These are phyloP conservation scores for Rhizopus stolonifer DNA, from an alignment of 371 early-diverging fungal species.

Conservation along the genomic window DNA sequence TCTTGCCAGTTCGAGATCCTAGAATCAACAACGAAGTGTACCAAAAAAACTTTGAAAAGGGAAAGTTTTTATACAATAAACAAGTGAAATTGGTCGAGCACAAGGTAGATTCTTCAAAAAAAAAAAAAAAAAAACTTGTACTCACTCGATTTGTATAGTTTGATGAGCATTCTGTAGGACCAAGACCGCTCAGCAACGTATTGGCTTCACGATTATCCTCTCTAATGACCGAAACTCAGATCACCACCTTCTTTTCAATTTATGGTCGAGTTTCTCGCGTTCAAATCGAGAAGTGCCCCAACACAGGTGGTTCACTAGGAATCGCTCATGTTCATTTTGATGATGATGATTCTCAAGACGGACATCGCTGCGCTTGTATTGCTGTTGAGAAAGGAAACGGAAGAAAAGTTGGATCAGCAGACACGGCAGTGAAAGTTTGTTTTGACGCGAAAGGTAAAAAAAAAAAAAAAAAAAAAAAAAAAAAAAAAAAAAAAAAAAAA, in stretches of 20 bases:
- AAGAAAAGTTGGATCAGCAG: slow-evolving; percentile 52
- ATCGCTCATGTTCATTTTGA: slow-evolving; percentile 56
- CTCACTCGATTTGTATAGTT: slow-evolving; percentile 27
- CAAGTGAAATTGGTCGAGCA: slow-evolving; percentile 26
- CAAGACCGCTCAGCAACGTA: slow-evolving; percentile 33
- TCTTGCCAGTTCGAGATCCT: slow-evolving; percentile 38
- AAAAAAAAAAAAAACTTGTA: slow-evolving; percentile 2
- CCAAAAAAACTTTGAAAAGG: slow-evolving; percentile 33
- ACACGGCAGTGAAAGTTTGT: slow-evolving; percentile 58
- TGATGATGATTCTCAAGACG: slow-evolving; percentile 27
- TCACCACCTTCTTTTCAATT: slow-evolving; percentile 51
- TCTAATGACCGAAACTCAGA: slow-evolving; percentile 43
- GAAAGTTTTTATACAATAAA: slow-evolving; percentile 21
- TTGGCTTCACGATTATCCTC: slow-evolving; percentile 43
- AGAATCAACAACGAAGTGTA: slow-evolving; percentile 31
- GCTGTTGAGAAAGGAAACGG: slow-evolving; percentile 65
- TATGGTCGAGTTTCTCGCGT: slow-evolving; percentile 55
- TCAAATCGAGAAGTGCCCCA: slow-evolving; percentile 52
- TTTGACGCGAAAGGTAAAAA: slow-evolving; percentile 56
- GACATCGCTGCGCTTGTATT: slow-evolving; percentile 33
- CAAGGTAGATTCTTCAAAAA: slow-evolving; percentile 22
- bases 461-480: background rate
- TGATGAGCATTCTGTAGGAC: slow-evolving; percentile 41
- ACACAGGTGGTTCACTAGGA: slow-evolving; percentile 56
- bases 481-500: slow-evolving; percentile 33